Conservation (phyloP, 352 stramenopile species). For the Globisporangium barbulae region DNA sequence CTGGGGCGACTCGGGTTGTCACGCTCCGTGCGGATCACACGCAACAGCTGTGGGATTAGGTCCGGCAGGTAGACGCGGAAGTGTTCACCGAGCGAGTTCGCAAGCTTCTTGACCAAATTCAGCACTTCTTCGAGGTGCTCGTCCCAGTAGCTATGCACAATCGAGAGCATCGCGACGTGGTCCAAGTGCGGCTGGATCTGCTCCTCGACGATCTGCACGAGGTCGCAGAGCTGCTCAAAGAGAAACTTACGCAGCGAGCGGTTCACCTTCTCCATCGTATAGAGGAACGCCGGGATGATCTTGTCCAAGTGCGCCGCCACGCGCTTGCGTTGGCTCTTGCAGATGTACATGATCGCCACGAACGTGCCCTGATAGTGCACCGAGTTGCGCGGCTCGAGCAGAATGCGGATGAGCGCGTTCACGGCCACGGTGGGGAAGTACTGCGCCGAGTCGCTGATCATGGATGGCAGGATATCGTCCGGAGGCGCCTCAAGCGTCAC, state of each 20-base stretch:
- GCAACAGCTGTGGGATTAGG: constrained; percentile 86
- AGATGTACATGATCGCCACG: constrained; percentile 99
- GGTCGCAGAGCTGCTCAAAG: constrained; percentile 94
- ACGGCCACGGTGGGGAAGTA: constrained; percentile 97
- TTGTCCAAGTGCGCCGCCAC: constrained; percentile 95
- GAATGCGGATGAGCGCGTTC: constrained; percentile 96
- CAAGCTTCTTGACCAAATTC: constrained; percentile 94
- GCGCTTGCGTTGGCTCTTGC: constrained; percentile 93
- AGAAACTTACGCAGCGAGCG: constrained; percentile 91
- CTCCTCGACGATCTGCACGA: constrained; percentile 97
- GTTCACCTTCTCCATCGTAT: constrained; percentile 90
- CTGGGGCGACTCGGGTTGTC: constrained; percentile 61
- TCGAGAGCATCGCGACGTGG: constrained; percentile 77
- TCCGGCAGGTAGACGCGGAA: constrained; percentile 89
- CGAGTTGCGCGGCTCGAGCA: constrained; percentile 95
- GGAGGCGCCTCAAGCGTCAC: constrained; percentile 62
- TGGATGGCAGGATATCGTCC: constrained; percentile 76
- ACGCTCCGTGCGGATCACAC: constrained; percentile 79
- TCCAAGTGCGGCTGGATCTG: constrained; percentile 92
- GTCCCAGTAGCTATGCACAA: constrained; percentile 84
- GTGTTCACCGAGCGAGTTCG: constrained; percentile 74
- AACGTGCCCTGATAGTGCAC: constrained; percentile 97
- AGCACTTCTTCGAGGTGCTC: constrained; percentile 96
- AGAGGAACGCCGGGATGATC: constrained; percentile 97
- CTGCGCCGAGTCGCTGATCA: constrained; percentile 85